phyloP scores from a whole-genome alignment of 1,139 yeast species.

The Scheffersomyces quercinus region DNA sequence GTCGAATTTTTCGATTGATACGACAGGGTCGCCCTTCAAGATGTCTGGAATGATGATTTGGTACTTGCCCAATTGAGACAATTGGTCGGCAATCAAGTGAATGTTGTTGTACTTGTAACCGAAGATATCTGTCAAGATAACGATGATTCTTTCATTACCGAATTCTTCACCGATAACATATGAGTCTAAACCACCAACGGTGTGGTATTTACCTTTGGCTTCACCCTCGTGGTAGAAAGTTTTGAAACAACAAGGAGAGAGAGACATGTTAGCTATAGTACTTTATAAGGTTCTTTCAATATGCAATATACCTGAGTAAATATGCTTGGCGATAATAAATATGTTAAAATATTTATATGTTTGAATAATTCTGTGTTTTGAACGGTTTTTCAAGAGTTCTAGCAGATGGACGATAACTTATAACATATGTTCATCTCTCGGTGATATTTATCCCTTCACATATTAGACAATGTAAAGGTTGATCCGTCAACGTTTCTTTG shows the following conservation, averaged over 20 bases:
- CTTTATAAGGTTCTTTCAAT: no score
- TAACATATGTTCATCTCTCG: no score
- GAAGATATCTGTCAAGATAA: constrained; percentile 19
- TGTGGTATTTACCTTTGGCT: constrained; percentile 14
- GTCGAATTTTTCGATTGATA: constrained; percentile 14
- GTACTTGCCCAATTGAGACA: constrained; percentile 25
- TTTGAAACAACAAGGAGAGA: constrained; percentile 15
- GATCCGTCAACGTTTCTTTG: no score
- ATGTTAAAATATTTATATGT: no score
- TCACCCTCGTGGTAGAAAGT: constrained; percentile 19
- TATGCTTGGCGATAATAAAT: no score
- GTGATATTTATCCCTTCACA: no score
- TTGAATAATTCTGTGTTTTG: no score
- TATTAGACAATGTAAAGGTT: no score
- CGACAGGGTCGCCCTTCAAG: constrained; percentile 18
- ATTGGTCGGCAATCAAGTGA: constrained; percentile 23
- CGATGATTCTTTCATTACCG: constrained; percentile 13
- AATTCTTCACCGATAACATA: constrained; percentile 18
- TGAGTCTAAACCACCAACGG: constrained; percentile 18
- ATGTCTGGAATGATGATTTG: constrained; percentile 22
- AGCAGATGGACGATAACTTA: no score
- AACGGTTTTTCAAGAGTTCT: no score
- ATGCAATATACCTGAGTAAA: no score
- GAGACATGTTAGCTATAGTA: background rate
- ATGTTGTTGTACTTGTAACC: constrained; percentile 20